Evolutionary conservation across 352 stramenopile species (phyloP), one percentile per base, ranked within the genome.

Genomic region (Pythium guiyangense): DNA sequence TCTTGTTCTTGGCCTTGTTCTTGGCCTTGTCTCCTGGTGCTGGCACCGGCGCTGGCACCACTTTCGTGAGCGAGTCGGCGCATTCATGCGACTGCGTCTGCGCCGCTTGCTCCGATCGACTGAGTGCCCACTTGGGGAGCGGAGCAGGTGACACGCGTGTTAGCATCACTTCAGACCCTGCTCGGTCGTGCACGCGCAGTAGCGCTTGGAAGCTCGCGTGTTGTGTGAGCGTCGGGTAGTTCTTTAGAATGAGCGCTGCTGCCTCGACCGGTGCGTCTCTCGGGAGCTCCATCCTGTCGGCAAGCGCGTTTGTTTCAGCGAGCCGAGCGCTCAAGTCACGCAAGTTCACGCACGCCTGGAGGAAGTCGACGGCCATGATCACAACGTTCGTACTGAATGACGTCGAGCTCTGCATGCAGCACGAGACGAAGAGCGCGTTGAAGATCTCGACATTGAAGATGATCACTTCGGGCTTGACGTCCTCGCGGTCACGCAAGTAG

Each of bases 361-460:
- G 25, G n/a, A 73, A 51, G 31, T 81, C 73, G 4, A 71, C 51
- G 4, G 18, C n/a, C 52, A 83, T 73, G 18, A 85, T 55, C 3
- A 55, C 57, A 0, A 67, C 10, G 5, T 57, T 77, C 4, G 62
- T 79, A 29, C 31, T 49, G 27, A 71, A 54, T 8, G 70, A 78
- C 0, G 53, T 63, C 0, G 74, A 61, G n/a, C n/a, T n/a, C n/a
- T n/a, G n/a, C n/a, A n/a, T n/a, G n/a, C 71, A 78, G 35, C 64
- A 78, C 3, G 66, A 59, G 34, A 73, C 63, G 49, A 75, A 84
- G 0, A 80, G 52, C 11, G 71, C 64, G 45, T 70, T 73, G 44
- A 74, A 78, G 20, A 80, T 66, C 25, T 80, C 63, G 15, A 79
- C 57, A n/a, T 72, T 78, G 61, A 79, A 67, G 11, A 77, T 57